Conservation (phyloP, 768 basidiomycete genomes). For the Podaxis pistillaris region DNA sequence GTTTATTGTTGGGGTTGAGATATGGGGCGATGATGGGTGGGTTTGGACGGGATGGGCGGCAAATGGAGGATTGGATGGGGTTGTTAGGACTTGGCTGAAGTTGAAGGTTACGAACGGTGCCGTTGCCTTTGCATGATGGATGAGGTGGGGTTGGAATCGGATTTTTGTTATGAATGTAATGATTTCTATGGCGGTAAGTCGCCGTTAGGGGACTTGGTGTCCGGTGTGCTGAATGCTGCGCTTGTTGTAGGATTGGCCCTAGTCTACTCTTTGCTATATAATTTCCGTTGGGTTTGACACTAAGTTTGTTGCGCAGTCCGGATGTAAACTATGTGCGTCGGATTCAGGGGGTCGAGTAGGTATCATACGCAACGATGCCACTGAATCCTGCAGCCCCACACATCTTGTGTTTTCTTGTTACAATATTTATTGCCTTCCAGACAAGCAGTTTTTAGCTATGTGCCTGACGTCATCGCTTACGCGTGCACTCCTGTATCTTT, state of each 20-base stretch:
- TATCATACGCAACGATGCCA: too few relatives aligned
- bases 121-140: background rate
- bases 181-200: background rate
- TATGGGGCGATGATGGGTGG: conserved; percentile 21
- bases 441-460: background rate
- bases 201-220: background rate
- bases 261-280: background rate
- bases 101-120: conserved; percentile 2
- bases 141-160: background rate
- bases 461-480: background rate
- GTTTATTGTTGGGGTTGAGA: conserved; percentile 27
- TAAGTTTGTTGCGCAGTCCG: background rate
- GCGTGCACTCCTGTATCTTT: background rate
- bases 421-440: background rate
- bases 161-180: background rate
- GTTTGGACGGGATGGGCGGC: conserved; percentile 2
- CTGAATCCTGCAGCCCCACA: too few relatives aligned
- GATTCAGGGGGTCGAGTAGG: background rate
- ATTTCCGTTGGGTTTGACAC: background rate
- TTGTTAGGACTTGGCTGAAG: conserved; percentile 6
- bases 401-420: background rate
- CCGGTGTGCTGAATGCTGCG: background rate
- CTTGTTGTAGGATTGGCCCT: background rate
- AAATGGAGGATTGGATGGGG: background rate
- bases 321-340: background rate